Evolutionary conservation across 768 basidiomycete species (phyloP).

Genomic region (Clavaria fumosa): DNA sequence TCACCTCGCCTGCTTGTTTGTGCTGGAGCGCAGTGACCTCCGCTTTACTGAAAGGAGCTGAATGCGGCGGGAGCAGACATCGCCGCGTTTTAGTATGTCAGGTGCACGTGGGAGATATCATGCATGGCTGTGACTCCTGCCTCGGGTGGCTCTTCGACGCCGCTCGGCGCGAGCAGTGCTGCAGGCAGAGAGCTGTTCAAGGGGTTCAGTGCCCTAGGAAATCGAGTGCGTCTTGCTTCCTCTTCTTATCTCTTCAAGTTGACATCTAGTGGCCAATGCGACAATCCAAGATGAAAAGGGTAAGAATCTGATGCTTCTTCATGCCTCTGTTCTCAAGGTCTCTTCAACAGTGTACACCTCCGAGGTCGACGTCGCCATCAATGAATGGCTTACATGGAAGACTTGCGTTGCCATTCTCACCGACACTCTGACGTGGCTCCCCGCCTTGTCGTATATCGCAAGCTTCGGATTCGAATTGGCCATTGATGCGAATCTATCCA

Average conservation of each 20-base stretch:
- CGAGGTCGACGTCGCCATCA: slow-evolving; percentile 30
- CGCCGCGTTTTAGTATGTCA: slow-evolving; percentile 82
- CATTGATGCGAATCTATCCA: slow-evolving; percentile 38
- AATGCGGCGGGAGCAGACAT: slow-evolving; percentile 68
- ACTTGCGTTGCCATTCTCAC: slow-evolving; percentile 20
- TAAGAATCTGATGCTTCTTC: no score
- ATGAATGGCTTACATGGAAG: slow-evolving; percentile 25
- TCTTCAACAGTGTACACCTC: no score
- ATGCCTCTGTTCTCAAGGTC: no score
- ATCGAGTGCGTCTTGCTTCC: slow-evolving; percentile 39
- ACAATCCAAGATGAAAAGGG: no score
- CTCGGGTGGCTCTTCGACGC: slow-evolving; percentile 44
- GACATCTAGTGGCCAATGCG: no score
- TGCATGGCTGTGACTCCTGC: slow-evolving; percentile 69
- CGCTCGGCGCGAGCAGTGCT: slow-evolving; percentile 43
- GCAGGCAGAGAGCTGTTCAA: slow-evolving; percentile 73
- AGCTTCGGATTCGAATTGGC: slow-evolving; percentile 46
- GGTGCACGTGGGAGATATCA: slow-evolving; percentile 80
- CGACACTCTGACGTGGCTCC: slow-evolving; percentile 38
- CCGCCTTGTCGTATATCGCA: slow-evolving; percentile 34
- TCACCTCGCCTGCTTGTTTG: slow-evolving; percentile 22
- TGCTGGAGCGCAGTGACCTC: background rate
- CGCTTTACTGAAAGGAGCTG: slow-evolving; percentile 34
- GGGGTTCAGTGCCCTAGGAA: slow-evolving; percentile 86
- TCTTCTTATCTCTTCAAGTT: background rate